These are phyloP conservation scores for Pestalotiopsis sp. DNA, from an alignment of 2,329 filamentous ascomycete genomes.

Conservation along the genomic window DNA sequence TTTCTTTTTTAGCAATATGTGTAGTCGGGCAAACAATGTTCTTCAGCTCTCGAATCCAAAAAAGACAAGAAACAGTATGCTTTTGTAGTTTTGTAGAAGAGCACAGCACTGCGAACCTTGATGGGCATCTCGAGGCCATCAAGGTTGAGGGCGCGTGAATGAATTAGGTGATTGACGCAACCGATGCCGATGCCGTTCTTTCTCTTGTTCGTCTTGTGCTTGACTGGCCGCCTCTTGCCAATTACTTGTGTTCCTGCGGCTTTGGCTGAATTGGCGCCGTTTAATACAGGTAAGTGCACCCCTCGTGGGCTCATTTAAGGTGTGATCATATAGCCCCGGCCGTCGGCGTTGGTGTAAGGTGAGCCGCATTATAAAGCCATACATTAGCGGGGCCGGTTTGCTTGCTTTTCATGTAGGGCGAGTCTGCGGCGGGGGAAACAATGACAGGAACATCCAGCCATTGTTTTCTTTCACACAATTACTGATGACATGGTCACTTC, in stretches of 20 bases:
- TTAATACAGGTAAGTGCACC: no score
- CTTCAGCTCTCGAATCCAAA: neutral
- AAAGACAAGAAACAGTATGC: neutral
- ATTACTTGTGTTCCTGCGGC: neutral
- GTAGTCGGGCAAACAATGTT: neutral
- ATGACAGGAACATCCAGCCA: neutral
- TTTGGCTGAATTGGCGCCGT: no score
- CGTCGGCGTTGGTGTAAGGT: no score
- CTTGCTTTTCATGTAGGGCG: neutral
- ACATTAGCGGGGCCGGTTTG: neutral
- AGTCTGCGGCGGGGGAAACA: neutral
- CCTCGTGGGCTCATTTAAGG: no score
- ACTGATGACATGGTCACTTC: neutral
- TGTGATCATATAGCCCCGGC: no score
- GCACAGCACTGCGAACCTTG: slow-evolving; percentile 3
- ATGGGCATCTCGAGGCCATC: slow-evolving; percentile 6
- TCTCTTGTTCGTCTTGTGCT: neutral
- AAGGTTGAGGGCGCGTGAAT: slow-evolving; percentile 3
- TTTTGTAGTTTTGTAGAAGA: neutral
- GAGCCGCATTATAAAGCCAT: neutral
- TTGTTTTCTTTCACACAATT: neutral
- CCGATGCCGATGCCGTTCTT: neutral
- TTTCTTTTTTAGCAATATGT: neutral
- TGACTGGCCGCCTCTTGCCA: neutral
- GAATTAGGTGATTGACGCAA: neutral